Conservation (phyloP, 2,329 filamentous ascomycete genomes). For the Trichoderma sp. region DNA sequence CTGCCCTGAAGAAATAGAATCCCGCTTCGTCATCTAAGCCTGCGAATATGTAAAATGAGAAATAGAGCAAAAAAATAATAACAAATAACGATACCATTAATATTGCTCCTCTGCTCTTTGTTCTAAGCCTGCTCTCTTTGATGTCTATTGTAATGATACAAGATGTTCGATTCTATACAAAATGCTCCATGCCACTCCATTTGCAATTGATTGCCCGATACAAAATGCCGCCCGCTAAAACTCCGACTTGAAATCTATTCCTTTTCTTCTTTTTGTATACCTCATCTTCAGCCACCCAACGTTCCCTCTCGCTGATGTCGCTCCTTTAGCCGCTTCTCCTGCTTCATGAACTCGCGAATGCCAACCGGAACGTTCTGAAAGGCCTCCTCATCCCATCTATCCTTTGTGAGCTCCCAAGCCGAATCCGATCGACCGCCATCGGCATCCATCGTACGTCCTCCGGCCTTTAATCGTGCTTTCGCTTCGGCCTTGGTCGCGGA, state of each 20-base stretch:
- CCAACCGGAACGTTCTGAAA: conserved; percentile 84
- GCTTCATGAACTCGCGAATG: conserved; percentile 95
- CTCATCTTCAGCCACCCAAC: background rate
- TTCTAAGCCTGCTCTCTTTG: background rate
- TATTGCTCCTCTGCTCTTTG: background rate
- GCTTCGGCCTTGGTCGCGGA: conserved; percentile 63
- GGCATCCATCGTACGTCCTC: conserved; percentile 64
- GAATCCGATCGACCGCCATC: conserved; percentile 74
- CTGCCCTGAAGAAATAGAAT: conserved; percentile 50
- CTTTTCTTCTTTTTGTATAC: background rate
- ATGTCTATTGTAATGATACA: background rate
- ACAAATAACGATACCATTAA: conserved; percentile 8
- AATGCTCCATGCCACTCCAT: background rate
- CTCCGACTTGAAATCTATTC: background rate
- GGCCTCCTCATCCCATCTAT: conserved; percentile 62
- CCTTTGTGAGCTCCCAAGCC: conserved; percentile 43
- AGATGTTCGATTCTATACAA: background rate
- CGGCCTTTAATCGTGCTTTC: conserved; percentile 45
- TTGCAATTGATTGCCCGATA: background rate
- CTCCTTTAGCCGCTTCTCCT: conserved; percentile 84
- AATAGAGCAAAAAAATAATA: background rate
- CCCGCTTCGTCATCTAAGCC: background rate
- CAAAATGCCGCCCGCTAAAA: background rate
- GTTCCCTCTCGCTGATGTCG: conserved; percentile 59
- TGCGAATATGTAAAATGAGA: conserved; percentile 4